Evolutionary conservation across 73 alveolate species (phyloP).

Genomic region (Paramecium tetraurelia): DNA sequence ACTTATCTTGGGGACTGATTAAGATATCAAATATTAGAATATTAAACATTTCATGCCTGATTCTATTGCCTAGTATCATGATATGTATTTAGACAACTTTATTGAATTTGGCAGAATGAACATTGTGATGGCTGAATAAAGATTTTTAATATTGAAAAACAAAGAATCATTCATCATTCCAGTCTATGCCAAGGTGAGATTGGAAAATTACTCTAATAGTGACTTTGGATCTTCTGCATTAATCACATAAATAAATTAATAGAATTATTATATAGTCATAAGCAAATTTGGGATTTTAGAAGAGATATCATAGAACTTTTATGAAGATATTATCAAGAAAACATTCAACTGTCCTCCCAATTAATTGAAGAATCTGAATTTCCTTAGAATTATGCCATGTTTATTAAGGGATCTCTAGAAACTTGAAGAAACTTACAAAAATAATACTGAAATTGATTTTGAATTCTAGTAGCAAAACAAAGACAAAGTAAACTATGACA

Average conservation of each 20-base stretch:
- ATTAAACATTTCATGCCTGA: constrained; percentile 23
- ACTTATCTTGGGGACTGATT: background rate
- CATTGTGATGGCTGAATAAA: background rate
- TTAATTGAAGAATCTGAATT: background rate
- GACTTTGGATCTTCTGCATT: constrained; percentile 47
- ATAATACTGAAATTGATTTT: background rate
- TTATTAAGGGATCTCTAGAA: background rate
- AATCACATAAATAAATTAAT: background rate
- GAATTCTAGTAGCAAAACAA: background rate
- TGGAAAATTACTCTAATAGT: background rate
- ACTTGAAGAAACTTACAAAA: background rate
- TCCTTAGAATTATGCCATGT: background rate
- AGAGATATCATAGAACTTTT: background rate
- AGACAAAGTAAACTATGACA: background rate
- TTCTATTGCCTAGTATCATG: background rate
- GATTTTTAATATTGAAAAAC: background rate
- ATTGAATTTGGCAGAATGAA: constrained; percentile 40
- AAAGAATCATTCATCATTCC: background rate
- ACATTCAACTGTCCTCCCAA: background rate
- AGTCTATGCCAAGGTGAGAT: background rate
- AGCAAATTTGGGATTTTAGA: constrained; percentile 1
- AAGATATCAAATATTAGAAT: background rate
- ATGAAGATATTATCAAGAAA: background rate
- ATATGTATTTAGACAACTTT: background rate
- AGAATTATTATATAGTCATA: background rate